phyloP scores from a whole-genome alignment of 2,329 filamentous ascomycete species.

The Biscogniauxia mediterranea region DNA sequence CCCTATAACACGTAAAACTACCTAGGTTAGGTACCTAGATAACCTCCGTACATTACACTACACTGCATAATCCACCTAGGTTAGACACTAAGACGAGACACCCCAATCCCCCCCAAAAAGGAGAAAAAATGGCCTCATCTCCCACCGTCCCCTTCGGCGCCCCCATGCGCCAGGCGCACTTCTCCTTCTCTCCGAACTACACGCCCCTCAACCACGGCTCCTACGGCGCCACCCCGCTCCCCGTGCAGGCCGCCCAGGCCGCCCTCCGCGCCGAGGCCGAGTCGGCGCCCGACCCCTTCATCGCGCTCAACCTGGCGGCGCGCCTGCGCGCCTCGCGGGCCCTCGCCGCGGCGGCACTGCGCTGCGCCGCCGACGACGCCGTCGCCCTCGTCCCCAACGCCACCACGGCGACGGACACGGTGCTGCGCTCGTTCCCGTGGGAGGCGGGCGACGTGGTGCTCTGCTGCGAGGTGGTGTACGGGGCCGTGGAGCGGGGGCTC shows the following conservation, averaged over 20 bases:
- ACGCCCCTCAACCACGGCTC: conserved; percentile 33
- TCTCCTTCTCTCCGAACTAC: conserved; percentile 29
- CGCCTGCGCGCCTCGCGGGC: conserved; percentile 21
- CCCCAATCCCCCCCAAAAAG: background rate
- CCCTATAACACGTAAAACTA: too few species aligned
- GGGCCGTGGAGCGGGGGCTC: conserved; percentile 57
- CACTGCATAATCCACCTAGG: too few species aligned
- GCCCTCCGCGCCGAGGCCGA: conserved; percentile 26
- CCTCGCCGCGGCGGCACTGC: conserved; percentile 16
- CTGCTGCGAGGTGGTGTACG: conserved; percentile 64
- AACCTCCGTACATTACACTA: background rate
- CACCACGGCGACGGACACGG: conserved; percentile 61
- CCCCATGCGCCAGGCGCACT: conserved; percentile 30
- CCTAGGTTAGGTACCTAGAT: too few species aligned
- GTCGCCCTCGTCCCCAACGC: conserved; percentile 64
- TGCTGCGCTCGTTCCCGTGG: conserved; percentile 60
- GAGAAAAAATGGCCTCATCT: background rate
- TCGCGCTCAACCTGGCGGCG: conserved; percentile 23
- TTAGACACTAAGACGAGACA: too few species aligned
- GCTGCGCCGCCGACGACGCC: conserved; percentile 21
- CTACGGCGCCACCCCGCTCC: conserved; percentile 26
- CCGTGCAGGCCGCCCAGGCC: conserved; percentile 22
- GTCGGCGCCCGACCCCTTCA: conserved; percentile 30
- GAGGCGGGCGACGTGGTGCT: conserved; percentile 56
- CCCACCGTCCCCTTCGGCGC: conserved; percentile 27